These are phyloP conservation scores for Theobroma grandiflorum DNA, from an alignment of 441 rosid species.

Conservation along the genomic window DNA sequence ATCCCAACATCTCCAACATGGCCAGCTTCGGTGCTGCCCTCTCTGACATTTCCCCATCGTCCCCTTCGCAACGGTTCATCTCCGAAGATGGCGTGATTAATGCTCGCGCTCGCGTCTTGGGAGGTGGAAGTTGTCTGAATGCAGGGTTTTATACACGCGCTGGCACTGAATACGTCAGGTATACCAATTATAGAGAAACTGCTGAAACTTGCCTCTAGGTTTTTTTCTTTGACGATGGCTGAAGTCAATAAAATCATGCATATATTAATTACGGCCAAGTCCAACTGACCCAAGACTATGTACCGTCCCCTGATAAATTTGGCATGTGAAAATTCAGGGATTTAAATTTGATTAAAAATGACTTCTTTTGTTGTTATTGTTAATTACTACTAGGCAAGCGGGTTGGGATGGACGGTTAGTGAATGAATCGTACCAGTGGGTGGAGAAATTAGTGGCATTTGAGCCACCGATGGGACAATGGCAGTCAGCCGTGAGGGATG, in stretches of 20 bases:
- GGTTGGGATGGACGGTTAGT: constrained; percentile 79
- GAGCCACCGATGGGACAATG: constrained; percentile 67
- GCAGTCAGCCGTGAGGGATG: constrained; percentile 87
- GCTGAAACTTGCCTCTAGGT: no score
- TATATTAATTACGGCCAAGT: background rate
- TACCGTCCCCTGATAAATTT: background rate
- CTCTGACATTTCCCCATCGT: constrained; percentile 63
- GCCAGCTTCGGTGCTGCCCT: constrained; percentile 62
- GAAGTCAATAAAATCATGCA: background rate
- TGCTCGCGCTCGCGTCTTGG: constrained; percentile 82
- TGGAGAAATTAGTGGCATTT: constrained; percentile 71
- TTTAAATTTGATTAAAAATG: background rate
- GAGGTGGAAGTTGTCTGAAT: constrained; percentile 79
- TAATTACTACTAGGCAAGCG: constrained; percentile 44
- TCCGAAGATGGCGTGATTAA: constrained; percentile 90
- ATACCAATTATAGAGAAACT: background rate
- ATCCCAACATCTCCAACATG: constrained; percentile 68
- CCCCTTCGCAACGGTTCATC: constrained; percentile 83
- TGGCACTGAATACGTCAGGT: constrained; percentile 59
- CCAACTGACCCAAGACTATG: background rate
- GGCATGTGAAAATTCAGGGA: no score
- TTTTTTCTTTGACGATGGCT: no score
- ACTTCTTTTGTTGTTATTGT: background rate
- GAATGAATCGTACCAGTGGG: constrained; percentile 88
- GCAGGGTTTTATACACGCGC: constrained; percentile 91